These are phyloP conservation scores for Curvularia spicifera DNA, from an alignment of 2,329 filamentous ascomycete genomes.

Conservation along the genomic window DNA sequence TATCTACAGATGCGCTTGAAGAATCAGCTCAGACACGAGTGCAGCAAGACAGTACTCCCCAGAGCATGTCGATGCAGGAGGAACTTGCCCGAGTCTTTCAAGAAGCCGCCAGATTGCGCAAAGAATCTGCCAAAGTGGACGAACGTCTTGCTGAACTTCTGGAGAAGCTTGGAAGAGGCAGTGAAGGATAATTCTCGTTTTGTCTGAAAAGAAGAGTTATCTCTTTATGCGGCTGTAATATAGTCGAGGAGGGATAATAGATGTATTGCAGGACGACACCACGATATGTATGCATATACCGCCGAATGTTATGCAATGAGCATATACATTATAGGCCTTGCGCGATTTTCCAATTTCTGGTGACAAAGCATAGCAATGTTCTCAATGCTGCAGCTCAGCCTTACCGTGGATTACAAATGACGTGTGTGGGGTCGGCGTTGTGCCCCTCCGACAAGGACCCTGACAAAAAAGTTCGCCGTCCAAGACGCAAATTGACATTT, in stretches of 20 bases:
- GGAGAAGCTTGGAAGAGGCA: not conserved
- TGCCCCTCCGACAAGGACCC: constrained; percentile 27
- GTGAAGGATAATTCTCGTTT: not conserved
- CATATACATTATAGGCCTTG: not conserved
- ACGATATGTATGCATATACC: not conserved
- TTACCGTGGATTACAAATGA: constrained; percentile 34
- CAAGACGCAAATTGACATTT: constrained; percentile 38
- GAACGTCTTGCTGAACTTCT: not conserved
- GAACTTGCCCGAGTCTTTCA: not conserved
- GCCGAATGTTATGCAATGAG: not conserved
- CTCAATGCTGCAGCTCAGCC: not conserved
- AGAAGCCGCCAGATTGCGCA: not conserved
- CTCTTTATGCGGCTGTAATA: not conserved
- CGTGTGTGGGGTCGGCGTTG: constrained; percentile 35
- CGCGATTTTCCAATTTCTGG: not conserved
- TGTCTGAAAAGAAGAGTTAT: not conserved
- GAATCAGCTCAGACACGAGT: not conserved
- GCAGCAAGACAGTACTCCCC: not conserved
- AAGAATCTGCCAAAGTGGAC: not conserved
- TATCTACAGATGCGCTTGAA: not conserved
- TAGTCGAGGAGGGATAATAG: not conserved
- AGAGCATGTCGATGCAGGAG: not conserved
- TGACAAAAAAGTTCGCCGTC: constrained; percentile 43
- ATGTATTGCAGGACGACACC: not conserved
- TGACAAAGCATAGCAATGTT: not conserved